Evolutionary conservation across 1,284 basidiomycete species (phyloP), one percentile per base, ranked within the genome.

Genomic region (Athelia sp.): DNA sequence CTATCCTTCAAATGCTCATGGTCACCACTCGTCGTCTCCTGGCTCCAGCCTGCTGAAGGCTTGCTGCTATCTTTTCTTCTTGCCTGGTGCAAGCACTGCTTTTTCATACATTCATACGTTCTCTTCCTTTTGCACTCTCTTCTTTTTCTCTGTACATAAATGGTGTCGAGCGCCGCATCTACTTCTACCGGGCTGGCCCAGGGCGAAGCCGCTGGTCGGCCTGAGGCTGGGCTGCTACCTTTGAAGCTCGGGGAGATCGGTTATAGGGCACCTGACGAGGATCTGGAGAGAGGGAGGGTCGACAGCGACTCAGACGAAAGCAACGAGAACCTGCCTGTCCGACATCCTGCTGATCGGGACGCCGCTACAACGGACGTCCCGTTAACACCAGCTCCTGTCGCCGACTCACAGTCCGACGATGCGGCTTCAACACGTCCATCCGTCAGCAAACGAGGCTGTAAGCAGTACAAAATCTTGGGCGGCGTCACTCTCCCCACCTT

Each of bases 171-270:
- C n/a, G n/a, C 26, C 26, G 26, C 26, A 29, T 29, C 26, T 6
- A 29, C 26, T 29, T 29, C 26, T 29, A 13, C 26, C 26, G 6
- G 26, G 26, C 26, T 13, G 26, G 26, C 13, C 26, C 26, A 29
- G 26, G 26, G 26, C 26, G 26, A 29, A 29, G 26, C 26, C 26
- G 13, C 13, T 13, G 13, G 26, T 29, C 4, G 13, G 6, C 4
- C 6, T 13, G 72, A 83, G 70, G 81, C 81, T 59, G 81, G 70
- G 43, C 82, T 82, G 47, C 66, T 85, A 58, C 83, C 83, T 45
- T 63, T 61, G 44, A 86, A 86, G 63, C 72, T 74, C 40, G 84
- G 84, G 36, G 84, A 85, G 61, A 79, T 87, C 50, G 84, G 83
- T 18, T 87, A 69, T 58, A 54, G 66, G 26, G 79, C 80, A 55